These are phyloP conservation scores for Paecilomyces dactylethromorphus DNA, from an alignment of 2,329 filamentous ascomycete species.

Conservation along the genomic window DNA sequence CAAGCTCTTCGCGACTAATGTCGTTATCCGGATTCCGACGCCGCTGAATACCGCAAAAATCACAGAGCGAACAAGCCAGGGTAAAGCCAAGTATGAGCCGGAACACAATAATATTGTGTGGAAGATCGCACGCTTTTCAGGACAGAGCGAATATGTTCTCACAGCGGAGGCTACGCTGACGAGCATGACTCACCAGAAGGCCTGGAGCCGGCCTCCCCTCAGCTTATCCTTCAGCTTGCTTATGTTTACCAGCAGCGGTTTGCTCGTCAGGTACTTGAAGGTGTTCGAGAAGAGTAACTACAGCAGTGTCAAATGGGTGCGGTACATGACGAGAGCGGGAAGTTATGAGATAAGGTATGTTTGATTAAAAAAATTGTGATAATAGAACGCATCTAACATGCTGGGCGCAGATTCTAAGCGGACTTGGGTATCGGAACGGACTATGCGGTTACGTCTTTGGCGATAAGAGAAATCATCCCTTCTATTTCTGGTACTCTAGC, in stretches of 20 bases:
- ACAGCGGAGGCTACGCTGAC: conserved; percentile 90
- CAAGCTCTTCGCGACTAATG: conserved; percentile 96
- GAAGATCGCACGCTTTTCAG: conserved; percentile 98
- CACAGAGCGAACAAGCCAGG: conserved; percentile 85
- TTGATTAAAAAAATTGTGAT: not conserved
- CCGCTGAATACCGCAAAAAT: conserved; percentile 94
- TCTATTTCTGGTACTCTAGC: not conserved
- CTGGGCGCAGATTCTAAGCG: not conserved
- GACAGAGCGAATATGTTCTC: conserved; percentile 93
- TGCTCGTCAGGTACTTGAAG: conserved; percentile 91
- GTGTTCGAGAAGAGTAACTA: conserved; percentile 99
- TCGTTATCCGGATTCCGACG: conserved; percentile 87
- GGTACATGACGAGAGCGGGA: conserved; percentile 96
- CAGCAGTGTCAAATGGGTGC: conserved; percentile 96
- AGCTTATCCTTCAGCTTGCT: conserved; percentile 87
- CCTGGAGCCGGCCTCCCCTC: conserved; percentile 88
- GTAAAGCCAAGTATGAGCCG: conserved; percentile 97
- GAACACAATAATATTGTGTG: conserved; percentile 97
- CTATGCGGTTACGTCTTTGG: not conserved
- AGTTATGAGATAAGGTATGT: conserved; percentile 89
- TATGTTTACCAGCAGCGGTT: conserved; percentile 95
- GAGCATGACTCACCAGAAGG: conserved; percentile 96
- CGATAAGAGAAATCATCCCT: not conserved
- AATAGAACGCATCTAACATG: not conserved
- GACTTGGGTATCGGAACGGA: not conserved